Evolutionary conservation across 2,329 filamentous ascomycete genomes (phyloP), one percentile per base, ranked within the genome.

Genomic region (Penicillium hesseltinei): DNA sequence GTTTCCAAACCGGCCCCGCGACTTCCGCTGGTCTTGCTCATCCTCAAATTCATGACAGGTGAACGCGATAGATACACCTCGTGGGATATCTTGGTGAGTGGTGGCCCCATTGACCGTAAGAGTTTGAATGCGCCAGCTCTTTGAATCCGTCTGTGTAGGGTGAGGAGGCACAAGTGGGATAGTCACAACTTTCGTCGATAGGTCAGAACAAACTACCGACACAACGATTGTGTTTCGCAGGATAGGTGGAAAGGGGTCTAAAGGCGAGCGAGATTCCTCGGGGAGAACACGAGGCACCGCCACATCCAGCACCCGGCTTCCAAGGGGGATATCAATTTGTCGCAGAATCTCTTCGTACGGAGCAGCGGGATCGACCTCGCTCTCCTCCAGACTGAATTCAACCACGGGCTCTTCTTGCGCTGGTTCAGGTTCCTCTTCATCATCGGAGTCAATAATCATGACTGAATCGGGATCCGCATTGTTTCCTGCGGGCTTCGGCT

Each of bases 371-470:
- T 87, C 83, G n/a, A 82, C 71, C 66, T 87, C 84, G 39, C 67
- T 66, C 53, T 86, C 82, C 40, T 84, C 79, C 0, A 78, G 70
- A 58, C 84, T 80, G 51, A 83, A 84, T 15, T 81, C 72, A 38
- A 75, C 66, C 6, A 54, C 61, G 4, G 66, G 56, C 8, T 62
- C 60, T 35, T 65, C 62, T 33, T 59, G 44, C 17, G 35, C 54
- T 42, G 68, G 61, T 33, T 61, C 51, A 33, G 61, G 59, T 36
- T 74, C 74, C 8, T 79, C 78, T 47, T 84, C 82, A 39, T 85
- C 82, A 61, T 83, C 81, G 3, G 80, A 82, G 66, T 84, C 81
- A 59, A 83, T 78, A 45, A 84, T 79, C 75, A 84, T 83, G 55
- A 83, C 73, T 15, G 75, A 71, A 63, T 84, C 78, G 45, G 29